Base-by-base conservation (phyloP, 805 yeast species). In the Kregervanrija pseudodelftensis region DNA sequence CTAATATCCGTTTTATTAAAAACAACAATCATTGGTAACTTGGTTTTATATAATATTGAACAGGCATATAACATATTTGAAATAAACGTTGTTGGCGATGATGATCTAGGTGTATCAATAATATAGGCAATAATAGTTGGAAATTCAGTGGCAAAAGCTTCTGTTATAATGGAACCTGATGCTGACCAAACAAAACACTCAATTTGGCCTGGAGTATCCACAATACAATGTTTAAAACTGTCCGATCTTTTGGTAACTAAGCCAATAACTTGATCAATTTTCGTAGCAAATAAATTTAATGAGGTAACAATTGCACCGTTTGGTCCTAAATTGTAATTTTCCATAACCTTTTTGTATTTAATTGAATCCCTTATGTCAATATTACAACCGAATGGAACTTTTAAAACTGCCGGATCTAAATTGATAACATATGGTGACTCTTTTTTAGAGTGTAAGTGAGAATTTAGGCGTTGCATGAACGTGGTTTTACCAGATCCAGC, bases 121-220 rank as follows among this genome's bases (percentile, higher is more conserved):
- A 93, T 82, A 62, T 93, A 93, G 0, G 98, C 98, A 50, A 93
- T 79, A 28, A 93, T 87, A 0, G 99, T 93, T 13, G 99, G 99
- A 62, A 88, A 87, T 4, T 95, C 80, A 0, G 95, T 84, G 1
- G 98, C 99, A 67, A 93, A 86, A 0, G 97, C 89, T 61, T 93
- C 99, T 1, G 98, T 91, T 47, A 93, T 85, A 50, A 93, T 93
- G 16, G 96, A 77, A 11, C 99, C 99, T 16, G 96, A 85, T 0
- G 99, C 99, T 39, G 95, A 82, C 99, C 99, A 93, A 37, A 93
- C 89, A 63, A 93, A 93, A 68, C 97, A 90, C 65, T 93, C 99
- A 50, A 93, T 93, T 66, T 93, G 99, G 11, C 99, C 99, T 0
- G 99, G 99, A 1, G 99, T 93, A 66, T 93, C 99, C 41, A 91